Base-by-base conservation (phyloP, 306 rosid species). In the Carpinus viminea region DNA sequence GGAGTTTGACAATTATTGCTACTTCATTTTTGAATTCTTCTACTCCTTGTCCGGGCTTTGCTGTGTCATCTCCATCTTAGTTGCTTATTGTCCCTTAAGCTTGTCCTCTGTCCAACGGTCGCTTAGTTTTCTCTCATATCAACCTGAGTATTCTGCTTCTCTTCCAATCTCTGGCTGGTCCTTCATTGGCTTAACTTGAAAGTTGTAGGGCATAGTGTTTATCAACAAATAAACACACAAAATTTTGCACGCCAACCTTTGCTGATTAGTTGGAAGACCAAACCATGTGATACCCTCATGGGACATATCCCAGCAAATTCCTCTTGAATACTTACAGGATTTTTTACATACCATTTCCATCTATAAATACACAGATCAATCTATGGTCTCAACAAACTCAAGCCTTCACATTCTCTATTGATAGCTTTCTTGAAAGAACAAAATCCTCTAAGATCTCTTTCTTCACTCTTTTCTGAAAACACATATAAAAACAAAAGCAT, bases 241-340 rank as follows among this genome's bases (percentile, higher is more conserved):
- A 7, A 1, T 4, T 17, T 65, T 65, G 21, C 20, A 5, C n/a
- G 13, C 70, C 10, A 28, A 9, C 28, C 48, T 9, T 12, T 28
- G 46, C 43, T 21, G 13, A 70, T 69, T 24, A 56, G 34, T 56
- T 54, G 70, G 50, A 57, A 60, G 80, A 51, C 70, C 76, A 9
- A 2, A 43, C 41, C 77, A 76, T 51, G 77, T 81, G 80, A 71
- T 55, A 41, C 3, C 17, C 9, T 53, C 41, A 6, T 68, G 31
- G 28, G 26, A n/a, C 64, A 48, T 38, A 48, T 48, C 52, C 2
- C 24, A 61, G 68, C 11, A 66, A n/a, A 65, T 24, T 2, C 26
- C 18, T 59, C 34, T 21, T 9, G 36, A 16, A 2, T 7, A 53
- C 34, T 55, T 17, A 7, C 4, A 55, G 61, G 61, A n/a, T 55